Evolutionary conservation across 371 early-diverging fungal genomes (phyloP).

Genomic region (Catenaria anguillulae): DNA sequence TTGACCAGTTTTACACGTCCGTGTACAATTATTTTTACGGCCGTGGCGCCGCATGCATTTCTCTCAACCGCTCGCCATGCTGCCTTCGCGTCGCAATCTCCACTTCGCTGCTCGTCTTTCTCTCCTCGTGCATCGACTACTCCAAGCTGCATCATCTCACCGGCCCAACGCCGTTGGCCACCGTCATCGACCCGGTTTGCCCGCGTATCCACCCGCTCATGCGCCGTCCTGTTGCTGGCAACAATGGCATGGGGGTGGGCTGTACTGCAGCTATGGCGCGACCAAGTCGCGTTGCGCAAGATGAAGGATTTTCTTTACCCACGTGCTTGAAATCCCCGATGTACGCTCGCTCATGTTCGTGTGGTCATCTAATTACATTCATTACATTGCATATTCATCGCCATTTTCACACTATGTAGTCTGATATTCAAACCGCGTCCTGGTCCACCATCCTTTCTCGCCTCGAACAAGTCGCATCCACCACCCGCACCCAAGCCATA

Average conservation of each 20-base stretch:
- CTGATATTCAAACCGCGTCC: conserved; percentile 58
- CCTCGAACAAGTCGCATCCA: conserved; percentile 55
- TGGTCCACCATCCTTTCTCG: conserved; percentile 60
- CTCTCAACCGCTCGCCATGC: conserved; percentile 51
- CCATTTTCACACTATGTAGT: conserved; percentile 33
- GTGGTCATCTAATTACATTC: too few relatives aligned
- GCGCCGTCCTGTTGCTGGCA: conserved; percentile 40
- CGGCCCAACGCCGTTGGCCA: neutral
- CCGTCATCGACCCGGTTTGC: conserved; percentile 9
- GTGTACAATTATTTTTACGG: conserved; percentile 69
- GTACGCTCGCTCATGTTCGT: too few relatives aligned
- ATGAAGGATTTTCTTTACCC: conserved; percentile 71
- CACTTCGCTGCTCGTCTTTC: conserved; percentile 67
- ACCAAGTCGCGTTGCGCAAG: conserved; percentile 52
- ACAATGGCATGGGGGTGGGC: conserved; percentile 59
- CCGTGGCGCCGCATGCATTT: conserved; percentile 61
- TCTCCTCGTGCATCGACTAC: conserved; percentile 81
- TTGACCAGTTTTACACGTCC: neutral
- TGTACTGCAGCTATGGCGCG: conserved; percentile 43
- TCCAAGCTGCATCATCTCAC: conserved; percentile 41
- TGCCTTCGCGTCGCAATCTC: conserved; percentile 72
- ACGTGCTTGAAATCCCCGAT: conserved; percentile 65
- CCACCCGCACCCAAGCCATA: conserved; percentile 38
- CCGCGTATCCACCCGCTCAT: conserved; percentile 6
- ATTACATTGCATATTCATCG: too few relatives aligned